Percentiles rank a stretch among this genome's conserved stretches.
Conservation (phyloP, 257 asterid species). For the Fraxinus cuspidata region DNA sequence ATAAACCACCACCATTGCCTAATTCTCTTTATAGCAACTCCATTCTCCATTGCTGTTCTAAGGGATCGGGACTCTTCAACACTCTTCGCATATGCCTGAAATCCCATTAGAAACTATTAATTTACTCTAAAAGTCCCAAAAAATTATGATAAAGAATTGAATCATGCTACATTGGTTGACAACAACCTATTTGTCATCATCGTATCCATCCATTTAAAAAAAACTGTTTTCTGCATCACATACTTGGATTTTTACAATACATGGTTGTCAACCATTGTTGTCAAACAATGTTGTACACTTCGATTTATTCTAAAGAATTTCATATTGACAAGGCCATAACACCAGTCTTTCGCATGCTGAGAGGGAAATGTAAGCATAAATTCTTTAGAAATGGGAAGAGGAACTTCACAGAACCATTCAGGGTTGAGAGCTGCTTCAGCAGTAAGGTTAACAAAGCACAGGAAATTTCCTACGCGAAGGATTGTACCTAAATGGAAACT, state of each 20-base stretch:
- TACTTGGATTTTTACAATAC: too few relatives aligned
- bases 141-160: background rate
- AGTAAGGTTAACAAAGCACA: constrained; percentile 72
- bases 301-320: background rate
- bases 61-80: constrained; percentile 78
- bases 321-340: background rate
- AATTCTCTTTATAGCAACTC: constrained; percentile 70
- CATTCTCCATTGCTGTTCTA: constrained; percentile 71
- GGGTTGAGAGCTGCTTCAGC: constrained; percentile 77
- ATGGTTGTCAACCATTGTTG: too few relatives aligned
- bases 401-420: constrained; percentile 82
- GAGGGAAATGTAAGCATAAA: constrained; percentile 89
- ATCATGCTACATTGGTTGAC: too few relatives aligned
- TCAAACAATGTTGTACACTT: too few relatives aligned
- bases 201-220: too few relatives aligned
- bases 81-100: constrained; percentile 66
- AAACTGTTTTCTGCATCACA: too few relatives aligned
- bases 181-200: too few relatives aligned
- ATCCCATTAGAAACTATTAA: constrained; percentile 1
- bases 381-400: constrained; percentile 79
- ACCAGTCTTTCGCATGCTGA: constrained; percentile 86
- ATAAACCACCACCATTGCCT: constrained; percentile 72
- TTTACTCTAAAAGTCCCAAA: background rate
- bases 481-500: constrained; percentile 55
- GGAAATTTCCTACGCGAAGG: constrained; percentile 63